These are phyloP conservation scores for Chlamydomonas reinhardtii DNA, from an alignment of 163 green algal genomes.

Conservation along the genomic window DNA sequence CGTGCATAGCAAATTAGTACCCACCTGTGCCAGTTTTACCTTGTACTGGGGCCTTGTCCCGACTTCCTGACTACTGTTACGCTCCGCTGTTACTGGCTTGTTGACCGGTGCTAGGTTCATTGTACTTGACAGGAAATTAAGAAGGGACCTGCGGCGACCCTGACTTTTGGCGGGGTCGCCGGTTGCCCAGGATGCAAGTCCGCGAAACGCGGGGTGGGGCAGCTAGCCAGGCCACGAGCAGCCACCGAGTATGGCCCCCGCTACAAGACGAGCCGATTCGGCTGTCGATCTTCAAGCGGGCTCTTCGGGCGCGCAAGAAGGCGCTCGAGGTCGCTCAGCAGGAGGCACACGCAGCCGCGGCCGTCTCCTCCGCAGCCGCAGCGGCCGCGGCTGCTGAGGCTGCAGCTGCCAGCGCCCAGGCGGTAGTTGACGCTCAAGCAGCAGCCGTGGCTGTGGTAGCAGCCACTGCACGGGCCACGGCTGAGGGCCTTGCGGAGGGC, in stretches of 20 bases:
- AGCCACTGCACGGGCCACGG: background rate
- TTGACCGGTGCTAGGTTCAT: too few relatives aligned
- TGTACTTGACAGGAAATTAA: too few relatives aligned
- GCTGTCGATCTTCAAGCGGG: background rate
- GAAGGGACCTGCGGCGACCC: too few relatives aligned
- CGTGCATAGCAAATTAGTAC: too few relatives aligned
- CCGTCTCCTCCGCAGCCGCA: background rate
- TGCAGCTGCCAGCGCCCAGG: background rate
- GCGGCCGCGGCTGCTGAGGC: background rate
- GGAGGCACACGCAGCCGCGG: conserved; percentile 6
- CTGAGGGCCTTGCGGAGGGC: background rate
- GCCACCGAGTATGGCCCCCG: background rate
- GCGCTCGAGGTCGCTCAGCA: conserved; percentile 1
- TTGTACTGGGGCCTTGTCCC: too few relatives aligned
- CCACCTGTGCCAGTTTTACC: too few relatives aligned
- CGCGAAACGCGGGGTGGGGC: too few relatives aligned
- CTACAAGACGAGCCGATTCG: conserved; percentile 15
- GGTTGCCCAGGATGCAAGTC: too few relatives aligned
- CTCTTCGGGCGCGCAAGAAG: conserved; percentile 17
- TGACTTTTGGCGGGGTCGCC: too few relatives aligned
- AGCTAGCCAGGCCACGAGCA: too few relatives aligned
- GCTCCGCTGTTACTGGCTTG: too few relatives aligned
- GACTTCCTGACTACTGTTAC: too few relatives aligned
- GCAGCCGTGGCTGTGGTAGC: background rate
- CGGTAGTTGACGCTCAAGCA: background rate